Evolutionary conservation across 2,329 filamentous ascomycete species (phyloP), one percentile per base, ranked within the genome.

Genomic region (Tolypocladium guangdongense): DNA sequence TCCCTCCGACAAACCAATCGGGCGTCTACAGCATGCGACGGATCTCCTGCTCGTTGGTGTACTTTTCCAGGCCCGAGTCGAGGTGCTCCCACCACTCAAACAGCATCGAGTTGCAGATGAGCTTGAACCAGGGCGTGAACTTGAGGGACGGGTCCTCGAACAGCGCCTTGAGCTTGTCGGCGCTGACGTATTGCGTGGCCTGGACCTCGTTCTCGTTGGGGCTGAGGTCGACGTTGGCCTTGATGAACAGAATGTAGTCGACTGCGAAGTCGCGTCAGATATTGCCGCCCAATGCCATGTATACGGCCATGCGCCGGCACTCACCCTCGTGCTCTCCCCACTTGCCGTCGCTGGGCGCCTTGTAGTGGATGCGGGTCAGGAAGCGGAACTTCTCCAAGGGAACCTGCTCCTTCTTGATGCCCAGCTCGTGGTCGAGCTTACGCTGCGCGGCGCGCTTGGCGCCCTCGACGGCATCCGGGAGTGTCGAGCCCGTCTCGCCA

Each of bases 91-190:
- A 99, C 93, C 93, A 99, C 71, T 96, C 87, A 64, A 95, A 99
- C 43, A 99, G 81, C 88, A 97, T 91, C 49, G 89, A 90, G 70
- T 97, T 81, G 79, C 93, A 99, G 66, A 99, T 97, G 61, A 99
- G 84, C 78, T 96, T 96, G 78, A 99, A 99, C 93, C 93, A 99
- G 1, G 93, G 93, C 0, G 93, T 99, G 71, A 97, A 97, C 64
- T 86, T 87, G 62, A 95, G 78, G 52, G 73, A 78, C 4, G 87
- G 82, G 65, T 96, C 86, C 64, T 84, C 75, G 70, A 99, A 96
- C 78, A 92, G 88, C 61, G 79, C 68, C 78, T 90, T 93, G 60
- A 99, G 78, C 63, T 90, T 84, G 27, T 90, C 85, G 41, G 88
- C 80, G 24, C 84, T 84, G 56, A 96, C 91, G 64, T 95, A 99